These are phyloP conservation scores for Chaetomium tenue DNA, from an alignment of 495 filamentous ascomycete genomes.

Conservation along the genomic window DNA sequence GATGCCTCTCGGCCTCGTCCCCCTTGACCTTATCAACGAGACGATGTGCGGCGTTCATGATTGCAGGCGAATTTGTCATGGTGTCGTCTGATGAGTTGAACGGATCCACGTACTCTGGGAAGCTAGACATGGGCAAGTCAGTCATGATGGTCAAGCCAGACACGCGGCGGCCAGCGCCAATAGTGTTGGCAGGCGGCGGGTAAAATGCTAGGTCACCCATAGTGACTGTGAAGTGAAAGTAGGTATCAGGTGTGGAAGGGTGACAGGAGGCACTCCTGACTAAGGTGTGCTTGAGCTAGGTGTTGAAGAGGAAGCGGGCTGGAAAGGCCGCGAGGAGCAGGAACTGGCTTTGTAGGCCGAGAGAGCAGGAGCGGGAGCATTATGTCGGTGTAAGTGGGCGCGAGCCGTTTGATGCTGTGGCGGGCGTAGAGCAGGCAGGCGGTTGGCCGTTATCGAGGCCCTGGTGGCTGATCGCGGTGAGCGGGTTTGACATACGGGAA, in stretches of 20 bases:
- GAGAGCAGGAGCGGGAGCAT: conserved; percentile 12
- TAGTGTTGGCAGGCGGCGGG: conserved; percentile 18
- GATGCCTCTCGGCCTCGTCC: conserved; percentile 47
- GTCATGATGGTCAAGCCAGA: conserved; percentile 45
- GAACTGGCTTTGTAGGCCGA: conserved; percentile 7
- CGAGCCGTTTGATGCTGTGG: conserved; percentile 4
- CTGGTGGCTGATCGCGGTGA: conserved; percentile 15
- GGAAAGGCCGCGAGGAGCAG: neutral
- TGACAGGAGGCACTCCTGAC: neutral
- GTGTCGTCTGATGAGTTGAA: conserved; percentile 40
- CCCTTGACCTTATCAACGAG: conserved; percentile 37
- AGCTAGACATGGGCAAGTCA: conserved; percentile 45
- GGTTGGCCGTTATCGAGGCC: conserved; percentile 26
- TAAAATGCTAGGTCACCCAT: conserved; percentile 31
- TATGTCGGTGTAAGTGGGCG: conserved; percentile 13
- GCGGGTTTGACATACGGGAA: conserved; percentile 23
- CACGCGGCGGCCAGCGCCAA: conserved; percentile 30
- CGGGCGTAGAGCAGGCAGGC: conserved; percentile 9
- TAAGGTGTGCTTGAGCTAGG: neutral
- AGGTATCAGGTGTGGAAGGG: neutral
- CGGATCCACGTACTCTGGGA: conserved; percentile 41
- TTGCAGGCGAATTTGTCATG: conserved; percentile 32
- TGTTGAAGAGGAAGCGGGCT: neutral
- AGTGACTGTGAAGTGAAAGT: neutral
- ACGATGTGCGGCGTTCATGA: conserved; percentile 34